These are phyloP conservation scores for Apiospora rasikravindrae DNA, from an alignment of 2,329 filamentous ascomycete species.

Conservation along the genomic window DNA sequence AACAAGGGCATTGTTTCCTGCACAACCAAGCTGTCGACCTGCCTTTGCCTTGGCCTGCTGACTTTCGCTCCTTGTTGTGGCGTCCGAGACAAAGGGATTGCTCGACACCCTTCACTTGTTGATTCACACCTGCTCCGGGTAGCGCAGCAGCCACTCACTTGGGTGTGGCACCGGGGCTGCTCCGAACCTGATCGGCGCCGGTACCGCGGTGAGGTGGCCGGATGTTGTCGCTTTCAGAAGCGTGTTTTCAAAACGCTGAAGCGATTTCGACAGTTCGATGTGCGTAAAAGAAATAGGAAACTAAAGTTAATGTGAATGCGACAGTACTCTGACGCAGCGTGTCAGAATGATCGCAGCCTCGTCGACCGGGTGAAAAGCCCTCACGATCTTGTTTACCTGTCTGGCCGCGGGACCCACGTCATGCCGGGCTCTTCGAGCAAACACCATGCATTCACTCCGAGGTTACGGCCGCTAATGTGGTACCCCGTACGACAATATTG, in stretches of 20 bases:
- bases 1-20: neutral
- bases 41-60: too few relatives aligned
- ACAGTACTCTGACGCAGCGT: rapidly evolving
- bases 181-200: neutral
- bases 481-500: neutral
- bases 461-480: neutral
- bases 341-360: neutral
- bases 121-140: too few relatives aligned
- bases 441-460: neutral
- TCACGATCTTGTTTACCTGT: neutral
- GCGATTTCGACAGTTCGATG: neutral
- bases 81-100: neutral
- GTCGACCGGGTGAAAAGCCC: neutral
- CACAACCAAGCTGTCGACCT: too few relatives aligned
- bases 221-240: neutral
- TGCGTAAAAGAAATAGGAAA: neutral
- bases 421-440: neutral
- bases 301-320: neutral
- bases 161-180: neutral
- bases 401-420: neutral
- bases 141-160: too few relatives aligned
- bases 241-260: neutral
- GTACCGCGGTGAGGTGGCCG: neutral
- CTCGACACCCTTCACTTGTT: neutral
- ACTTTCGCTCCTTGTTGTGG: neutral